These are phyloP conservation scores for Microsporum ferrugineum DNA, from an alignment of 2,329 filamentous ascomycete species.

Conservation along the genomic window DNA sequence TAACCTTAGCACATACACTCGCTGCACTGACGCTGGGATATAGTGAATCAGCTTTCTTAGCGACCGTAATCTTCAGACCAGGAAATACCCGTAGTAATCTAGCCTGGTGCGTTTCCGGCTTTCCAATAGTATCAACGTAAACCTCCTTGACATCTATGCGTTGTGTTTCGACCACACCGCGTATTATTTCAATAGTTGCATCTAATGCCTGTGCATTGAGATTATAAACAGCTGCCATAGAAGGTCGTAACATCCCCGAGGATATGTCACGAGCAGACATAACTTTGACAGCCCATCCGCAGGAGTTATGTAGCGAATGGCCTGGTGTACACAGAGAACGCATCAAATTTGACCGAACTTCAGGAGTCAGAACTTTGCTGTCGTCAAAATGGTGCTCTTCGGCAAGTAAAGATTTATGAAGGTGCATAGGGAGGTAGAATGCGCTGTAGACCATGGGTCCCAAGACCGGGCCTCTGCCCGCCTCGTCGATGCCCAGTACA, in stretches of 20 bases:
- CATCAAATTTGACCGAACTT: constrained; percentile 64
- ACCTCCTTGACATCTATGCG: constrained; percentile 80
- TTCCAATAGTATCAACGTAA: constrained; percentile 90
- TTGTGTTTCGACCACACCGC: constrained; percentile 54
- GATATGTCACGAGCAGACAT: constrained; percentile 77
- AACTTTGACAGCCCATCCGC: constrained; percentile 72
- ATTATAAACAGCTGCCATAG: constrained; percentile 54
- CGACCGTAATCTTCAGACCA: constrained; percentile 59
- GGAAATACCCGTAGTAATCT: constrained; percentile 78
- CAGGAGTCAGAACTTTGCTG: constrained; percentile 77
- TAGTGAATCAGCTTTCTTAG: constrained; percentile 83
- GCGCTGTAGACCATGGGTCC: constrained; percentile 59
- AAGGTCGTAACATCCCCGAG: constrained; percentile 59
- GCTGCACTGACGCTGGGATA: constrained; percentile 91
- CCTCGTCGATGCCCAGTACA: constrained; percentile 84
- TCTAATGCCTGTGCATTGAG: constrained; percentile 94
- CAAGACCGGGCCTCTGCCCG: constrained; percentile 84
- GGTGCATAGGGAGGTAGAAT: constrained; percentile 58
- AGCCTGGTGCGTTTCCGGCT: constrained; percentile 69
- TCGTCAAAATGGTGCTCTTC: constrained; percentile 81
- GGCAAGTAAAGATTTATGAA: constrained; percentile 62
- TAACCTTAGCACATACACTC: constrained; percentile 92
- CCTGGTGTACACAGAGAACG: constrained; percentile 56
- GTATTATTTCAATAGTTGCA: constrained; percentile 72
- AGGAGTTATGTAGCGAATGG: constrained; percentile 48